These are phyloP conservation scores for Yarrowia galli DNA, from an alignment of 1,139 yeast genomes.

Conservation along the genomic window DNA sequence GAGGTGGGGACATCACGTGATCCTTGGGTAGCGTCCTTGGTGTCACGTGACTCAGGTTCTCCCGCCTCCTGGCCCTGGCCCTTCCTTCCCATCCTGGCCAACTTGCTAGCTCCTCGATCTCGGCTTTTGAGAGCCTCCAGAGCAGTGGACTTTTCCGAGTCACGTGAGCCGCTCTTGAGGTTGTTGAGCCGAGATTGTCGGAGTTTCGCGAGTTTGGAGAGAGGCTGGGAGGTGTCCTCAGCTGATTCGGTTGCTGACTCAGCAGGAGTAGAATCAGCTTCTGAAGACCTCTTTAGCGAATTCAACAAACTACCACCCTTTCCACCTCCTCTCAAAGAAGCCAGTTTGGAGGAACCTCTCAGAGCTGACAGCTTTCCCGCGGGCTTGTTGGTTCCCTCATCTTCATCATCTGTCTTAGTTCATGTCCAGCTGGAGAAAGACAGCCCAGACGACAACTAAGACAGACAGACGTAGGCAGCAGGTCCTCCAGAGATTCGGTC, in stretches of 20 bases:
- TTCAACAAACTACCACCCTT: background rate
- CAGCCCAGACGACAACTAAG: slow-evolving; percentile 4
- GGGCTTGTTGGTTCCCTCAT: background rate
- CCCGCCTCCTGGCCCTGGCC: no score
- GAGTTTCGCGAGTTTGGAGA: slow-evolving; percentile 9
- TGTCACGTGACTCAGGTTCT: background rate
- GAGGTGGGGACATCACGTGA: no score
- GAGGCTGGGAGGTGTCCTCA: background rate
- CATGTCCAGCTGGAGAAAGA: background rate
- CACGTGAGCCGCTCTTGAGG: background rate
- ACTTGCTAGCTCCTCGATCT: slow-evolving; percentile 13
- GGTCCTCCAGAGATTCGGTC: no score
- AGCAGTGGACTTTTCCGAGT: background rate
- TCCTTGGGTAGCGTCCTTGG: no score
- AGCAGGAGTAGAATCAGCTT: no score
- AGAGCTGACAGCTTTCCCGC: background rate
- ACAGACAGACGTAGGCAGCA: background rate
- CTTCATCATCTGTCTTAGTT: slow-evolving; percentile 11
- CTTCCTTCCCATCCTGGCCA: slow-evolving; percentile 11
- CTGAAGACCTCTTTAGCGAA: background rate
- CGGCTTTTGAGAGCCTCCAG: slow-evolving; percentile 10
- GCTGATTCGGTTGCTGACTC: background rate
- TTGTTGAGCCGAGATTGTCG: slow-evolving; percentile 12
- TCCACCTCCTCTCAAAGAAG: background rate
- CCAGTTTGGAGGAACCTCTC: slow-evolving; percentile 6